Percentiles rank a stretch among this genome's conserved stretches.
These are phyloP conservation scores for Gastrolobium villosum DNA, from an alignment of 306 rosid species.

Conservation along the genomic window DNA sequence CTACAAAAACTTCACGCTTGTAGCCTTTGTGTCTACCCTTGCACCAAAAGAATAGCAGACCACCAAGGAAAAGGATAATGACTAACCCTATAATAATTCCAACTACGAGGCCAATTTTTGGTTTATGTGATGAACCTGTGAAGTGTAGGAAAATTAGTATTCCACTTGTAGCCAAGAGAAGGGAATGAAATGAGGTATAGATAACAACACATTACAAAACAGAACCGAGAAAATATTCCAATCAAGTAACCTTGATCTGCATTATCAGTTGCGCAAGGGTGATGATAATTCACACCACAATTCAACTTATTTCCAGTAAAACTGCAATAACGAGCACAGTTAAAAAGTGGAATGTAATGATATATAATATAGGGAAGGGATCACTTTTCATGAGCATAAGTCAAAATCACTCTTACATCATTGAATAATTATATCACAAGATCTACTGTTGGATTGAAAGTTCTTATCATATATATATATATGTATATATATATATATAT, in stretches of 20 bases:
- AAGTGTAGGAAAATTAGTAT: constrained; percentile 43
- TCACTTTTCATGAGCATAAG: too few relatives aligned
- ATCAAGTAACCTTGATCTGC: constrained; percentile 70
- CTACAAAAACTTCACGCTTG: constrained; percentile 89
- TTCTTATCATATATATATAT: too few relatives aligned
- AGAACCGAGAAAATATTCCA: constrained; percentile 29
- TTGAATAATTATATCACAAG: too few relatives aligned
- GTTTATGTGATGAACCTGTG: constrained; percentile 71
- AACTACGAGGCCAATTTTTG: constrained; percentile 72
- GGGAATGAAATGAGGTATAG: neutral
- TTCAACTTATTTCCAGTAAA: constrained; percentile 85
- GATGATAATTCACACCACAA: constrained; percentile 66
- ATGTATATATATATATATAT: too few relatives aligned
- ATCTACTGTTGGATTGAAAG: too few relatives aligned
- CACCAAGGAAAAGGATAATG: constrained; percentile 61
- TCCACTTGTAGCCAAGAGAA: constrained; percentile 38
- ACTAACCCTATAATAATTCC: constrained; percentile 75
- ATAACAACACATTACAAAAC: constrained; percentile 7
- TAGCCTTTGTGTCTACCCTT: constrained; percentile 70
- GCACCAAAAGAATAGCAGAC: constrained; percentile 66
- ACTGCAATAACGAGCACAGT: constrained; percentile 64
- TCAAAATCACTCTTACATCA: too few relatives aligned
- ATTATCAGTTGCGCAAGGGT: constrained; percentile 63
- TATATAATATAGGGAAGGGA: too few relatives aligned
- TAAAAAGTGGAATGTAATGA: constrained; percentile 16